Evolutionary conservation across 768 basidiomycete species (phyloP), one percentile per base, ranked within the genome.

Genomic region (Mycena crocata): DNA sequence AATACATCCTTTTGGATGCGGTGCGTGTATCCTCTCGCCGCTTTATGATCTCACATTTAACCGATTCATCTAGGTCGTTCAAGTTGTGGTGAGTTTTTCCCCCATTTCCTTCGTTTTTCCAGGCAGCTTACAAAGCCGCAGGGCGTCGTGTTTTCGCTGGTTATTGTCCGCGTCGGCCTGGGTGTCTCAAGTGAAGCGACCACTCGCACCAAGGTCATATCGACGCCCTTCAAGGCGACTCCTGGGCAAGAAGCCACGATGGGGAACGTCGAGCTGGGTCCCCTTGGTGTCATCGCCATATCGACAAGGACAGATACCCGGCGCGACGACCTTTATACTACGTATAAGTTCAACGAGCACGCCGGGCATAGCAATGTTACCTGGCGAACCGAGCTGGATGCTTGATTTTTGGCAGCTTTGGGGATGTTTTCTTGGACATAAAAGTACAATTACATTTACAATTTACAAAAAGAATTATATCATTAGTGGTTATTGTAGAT

Each of bases 401-500:
- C 34, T 85, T 82, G 58, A 92, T 78, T 71, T 37, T 9, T 37
- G 35, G n/a, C n/a, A n/a, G n/a, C n/a, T n/a, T n/a, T n/a, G n/a
- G n/a, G n/a, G n/a, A n/a, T n/a, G n/a, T n/a, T n/a, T n/a, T n/a
- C n/a, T n/a, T n/a, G n/a, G n/a, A n/a, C n/a, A n/a, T n/a, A n/a
- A n/a, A n/a, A n/a, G n/a, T n/a, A n/a, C n/a, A n/a, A n/a, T n/a
- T n/a, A n/a, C n/a, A n/a, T n/a, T n/a, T n/a, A n/a, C n/a, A n/a
- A n/a, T n/a, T n/a, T n/a, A n/a, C n/a, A n/a, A n/a, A n/a, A n/a
- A n/a, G n/a, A n/a, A n/a, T n/a, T n/a, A n/a, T n/a, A n/a, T n/a
- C n/a, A n/a, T n/a, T n/a, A n/a, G n/a, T n/a, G n/a, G n/a, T n/a
- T n/a, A n/a, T n/a, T n/a, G n/a, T n/a, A n/a, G n/a, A n/a, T n/a